phyloP scores from a whole-genome alignment of 1,139 yeast species.

The Debaryomyces fabryi region DNA sequence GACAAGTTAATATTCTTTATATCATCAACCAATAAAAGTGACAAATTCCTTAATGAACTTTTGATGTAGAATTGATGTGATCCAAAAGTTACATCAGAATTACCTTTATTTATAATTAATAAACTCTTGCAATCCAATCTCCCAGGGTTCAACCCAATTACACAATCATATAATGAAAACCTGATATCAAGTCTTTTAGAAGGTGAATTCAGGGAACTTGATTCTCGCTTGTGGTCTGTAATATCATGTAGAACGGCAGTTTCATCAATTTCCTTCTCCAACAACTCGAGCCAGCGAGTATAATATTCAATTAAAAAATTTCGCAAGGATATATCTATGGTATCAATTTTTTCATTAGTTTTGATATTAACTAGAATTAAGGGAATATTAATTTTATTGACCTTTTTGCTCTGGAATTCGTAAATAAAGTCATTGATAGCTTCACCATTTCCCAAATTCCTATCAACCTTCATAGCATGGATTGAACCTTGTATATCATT shows the following conservation, averaged over 20 bases:
- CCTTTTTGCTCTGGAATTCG: conserved; percentile 27
- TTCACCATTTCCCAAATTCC: conserved; percentile 18
- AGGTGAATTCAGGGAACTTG: neutral
- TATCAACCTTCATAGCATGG: conserved; percentile 19
- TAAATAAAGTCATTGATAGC: conserved; percentile 24
- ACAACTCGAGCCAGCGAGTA: conserved; percentile 53
- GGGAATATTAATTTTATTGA: conserved; percentile 18
- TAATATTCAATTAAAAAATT: conserved; percentile 53
- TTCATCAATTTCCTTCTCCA: conserved; percentile 20
- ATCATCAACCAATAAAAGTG: conserved; percentile 63
- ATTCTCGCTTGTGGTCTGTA: conserved; percentile 1
- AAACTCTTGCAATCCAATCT: conserved; percentile 56
- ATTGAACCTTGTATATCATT: conserved; percentile 37
- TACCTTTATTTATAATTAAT: conserved; percentile 55
- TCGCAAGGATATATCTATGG: conserved; percentile 43
- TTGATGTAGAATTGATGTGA: conserved; percentile 37
- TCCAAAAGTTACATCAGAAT: conserved; percentile 46
- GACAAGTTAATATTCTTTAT: conserved; percentile 26
- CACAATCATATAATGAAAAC: conserved; percentile 52
- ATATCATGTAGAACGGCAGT: conserved; percentile 6
- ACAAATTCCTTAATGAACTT: conserved; percentile 48
- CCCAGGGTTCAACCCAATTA: conserved; percentile 61
- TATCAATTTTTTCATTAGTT: conserved; percentile 21
- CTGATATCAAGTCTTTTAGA: conserved; percentile 38
- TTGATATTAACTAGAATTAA: conserved; percentile 26